Evolutionary conservation across 192 early-diverging fungal genomes (phyloP).

Genomic region (Backusella australiensis): DNA sequence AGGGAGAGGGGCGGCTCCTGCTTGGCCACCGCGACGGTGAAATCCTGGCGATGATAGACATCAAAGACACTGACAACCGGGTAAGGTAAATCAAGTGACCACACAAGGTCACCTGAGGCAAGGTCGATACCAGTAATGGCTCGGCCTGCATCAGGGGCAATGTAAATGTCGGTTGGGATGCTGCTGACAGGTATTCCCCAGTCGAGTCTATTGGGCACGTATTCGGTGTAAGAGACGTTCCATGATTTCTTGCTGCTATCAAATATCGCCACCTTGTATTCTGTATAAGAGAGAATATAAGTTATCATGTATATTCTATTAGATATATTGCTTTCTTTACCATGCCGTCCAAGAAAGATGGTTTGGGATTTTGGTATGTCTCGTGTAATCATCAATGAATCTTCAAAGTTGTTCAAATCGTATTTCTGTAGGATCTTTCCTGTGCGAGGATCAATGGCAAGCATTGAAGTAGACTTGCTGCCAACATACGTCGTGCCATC

Average conservation of each 20-base stretch:
- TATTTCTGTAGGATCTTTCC: conserved; percentile 60
- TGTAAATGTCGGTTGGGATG: conserved; percentile 21
- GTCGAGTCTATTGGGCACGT: conserved; percentile 36
- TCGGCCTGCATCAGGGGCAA: conserved; percentile 34
- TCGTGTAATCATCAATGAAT: conserved; percentile 19
- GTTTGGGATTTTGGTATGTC: conserved; percentile 26
- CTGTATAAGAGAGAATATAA: conserved; percentile 17
- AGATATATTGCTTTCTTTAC: conserved; percentile 2
- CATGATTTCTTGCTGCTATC: conserved; percentile 34
- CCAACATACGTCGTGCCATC: conserved; percentile 63
- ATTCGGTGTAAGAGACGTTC: conserved; percentile 42
- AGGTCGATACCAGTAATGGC: conserved; percentile 35
- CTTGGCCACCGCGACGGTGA: conserved; percentile 28
- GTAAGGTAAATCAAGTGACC: conserved; percentile 50
- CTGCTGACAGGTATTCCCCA: conserved; percentile 17
- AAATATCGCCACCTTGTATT: conserved; percentile 59
- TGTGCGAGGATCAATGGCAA: conserved; percentile 66
- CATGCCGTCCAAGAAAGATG: conserved; percentile 35
- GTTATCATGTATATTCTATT: background rate
- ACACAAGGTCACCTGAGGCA: conserved; percentile 31
- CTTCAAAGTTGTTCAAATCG: conserved; percentile 43
- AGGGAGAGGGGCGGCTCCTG: conserved; percentile 16
- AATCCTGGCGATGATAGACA: conserved; percentile 35
- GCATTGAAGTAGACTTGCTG: conserved; percentile 59
- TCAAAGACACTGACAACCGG: conserved; percentile 58